A percentile compares a stretch with the other conserved stretches of the same genome.
Conservation (phyloP, 768 basidiomycete species). For the Russula virescens region DNA sequence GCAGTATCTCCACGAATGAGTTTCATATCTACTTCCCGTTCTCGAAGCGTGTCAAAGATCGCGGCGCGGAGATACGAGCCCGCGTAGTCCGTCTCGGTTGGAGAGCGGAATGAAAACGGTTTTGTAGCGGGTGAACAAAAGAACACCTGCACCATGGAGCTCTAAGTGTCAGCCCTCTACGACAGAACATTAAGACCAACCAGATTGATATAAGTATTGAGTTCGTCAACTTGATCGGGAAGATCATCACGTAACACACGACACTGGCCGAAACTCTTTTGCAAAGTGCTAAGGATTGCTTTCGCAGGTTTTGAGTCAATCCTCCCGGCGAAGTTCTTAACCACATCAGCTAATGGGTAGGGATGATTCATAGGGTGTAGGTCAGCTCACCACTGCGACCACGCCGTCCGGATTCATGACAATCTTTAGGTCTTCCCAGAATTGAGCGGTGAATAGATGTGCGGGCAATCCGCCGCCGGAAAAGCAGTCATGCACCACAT, state of each 20-base stretch:
- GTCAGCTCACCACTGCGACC: slow-evolving; percentile 64
- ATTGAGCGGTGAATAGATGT: slow-evolving; percentile 78
- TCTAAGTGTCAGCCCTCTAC: not conserved
- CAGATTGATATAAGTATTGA: slow-evolving; percentile 63
- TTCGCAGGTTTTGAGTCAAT: slow-evolving; percentile 55
- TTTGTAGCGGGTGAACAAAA: slow-evolving; percentile 63
- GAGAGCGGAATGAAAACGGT: slow-evolving; percentile 54
- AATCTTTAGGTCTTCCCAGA: slow-evolving; percentile 67
- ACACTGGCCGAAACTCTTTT: slow-evolving; percentile 68
- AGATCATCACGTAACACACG: slow-evolving; percentile 76
- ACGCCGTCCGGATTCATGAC: slow-evolving; percentile 67
- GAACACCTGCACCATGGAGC: slow-evolving; percentile 52
- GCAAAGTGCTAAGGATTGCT: slow-evolving; percentile 65
- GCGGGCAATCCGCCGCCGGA: slow-evolving; percentile 89
- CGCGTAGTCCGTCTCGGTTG: slow-evolving; percentile 54
- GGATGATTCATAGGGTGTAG: not conserved
- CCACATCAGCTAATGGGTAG: not conserved
- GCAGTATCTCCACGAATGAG: slow-evolving; percentile 30
- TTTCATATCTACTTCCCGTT: slow-evolving; percentile 24
- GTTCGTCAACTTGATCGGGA: slow-evolving; percentile 40
- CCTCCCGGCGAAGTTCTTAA: slow-evolving; percentile 80
- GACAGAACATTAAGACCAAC: slow-evolving; percentile 37
- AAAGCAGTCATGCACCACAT: slow-evolving; percentile 88
- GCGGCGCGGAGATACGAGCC: slow-evolving; percentile 60
- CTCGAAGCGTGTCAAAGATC: slow-evolving; percentile 45